phyloP scores from a whole-genome alignment of 768 basidiomycete genomes.

The Russula abietina region DNA sequence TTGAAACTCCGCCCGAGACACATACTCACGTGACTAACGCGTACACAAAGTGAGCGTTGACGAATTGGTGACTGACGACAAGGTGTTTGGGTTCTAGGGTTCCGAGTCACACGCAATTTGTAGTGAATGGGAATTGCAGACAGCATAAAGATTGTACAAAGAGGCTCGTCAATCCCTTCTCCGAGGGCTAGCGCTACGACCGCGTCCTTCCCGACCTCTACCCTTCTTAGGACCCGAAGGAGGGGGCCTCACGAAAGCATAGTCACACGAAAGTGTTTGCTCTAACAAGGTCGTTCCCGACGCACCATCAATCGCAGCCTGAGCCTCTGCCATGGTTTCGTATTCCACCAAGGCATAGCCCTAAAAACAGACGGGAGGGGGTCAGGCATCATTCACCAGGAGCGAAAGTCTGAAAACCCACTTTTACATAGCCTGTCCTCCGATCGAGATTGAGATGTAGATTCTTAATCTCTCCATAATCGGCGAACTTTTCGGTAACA shows the following conservation, averaged over 20 bases:
- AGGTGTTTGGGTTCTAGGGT: background rate
- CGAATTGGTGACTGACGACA: too few relatives aligned
- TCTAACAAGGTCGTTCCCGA: conserved; percentile 79
- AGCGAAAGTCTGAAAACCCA: conserved; percentile 33
- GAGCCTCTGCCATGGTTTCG: conserved; percentile 90
- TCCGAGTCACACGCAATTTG: background rate
- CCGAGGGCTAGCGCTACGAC: conserved; percentile 77
- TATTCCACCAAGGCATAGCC: conserved; percentile 98
- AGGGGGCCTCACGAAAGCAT: conserved; percentile 82
- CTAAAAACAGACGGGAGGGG: conserved; percentile 37
- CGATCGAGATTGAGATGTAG: conserved; percentile 94
- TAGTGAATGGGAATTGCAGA: background rate
- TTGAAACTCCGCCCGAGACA: conserved; percentile 7
- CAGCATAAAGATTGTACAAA: conserved; percentile 1
- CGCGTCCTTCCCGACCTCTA: conserved; percentile 54
- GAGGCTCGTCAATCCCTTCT: conserved; percentile 35
- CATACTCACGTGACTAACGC: conserved; percentile 2
- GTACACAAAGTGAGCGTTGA: too few relatives aligned
- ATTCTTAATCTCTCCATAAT: conserved; percentile 97
- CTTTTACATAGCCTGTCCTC: conserved; percentile 98
- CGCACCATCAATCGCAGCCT: conserved; percentile 87
- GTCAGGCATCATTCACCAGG: background rate
- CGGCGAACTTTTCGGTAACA: conserved; percentile 90
- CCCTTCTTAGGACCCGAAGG: conserved; percentile 78
- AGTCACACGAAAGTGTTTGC: conserved; percentile 84